Base-by-base conservation (phyloP, 306 rosid genomes). In the Lathyrus oleraceus region DNA sequence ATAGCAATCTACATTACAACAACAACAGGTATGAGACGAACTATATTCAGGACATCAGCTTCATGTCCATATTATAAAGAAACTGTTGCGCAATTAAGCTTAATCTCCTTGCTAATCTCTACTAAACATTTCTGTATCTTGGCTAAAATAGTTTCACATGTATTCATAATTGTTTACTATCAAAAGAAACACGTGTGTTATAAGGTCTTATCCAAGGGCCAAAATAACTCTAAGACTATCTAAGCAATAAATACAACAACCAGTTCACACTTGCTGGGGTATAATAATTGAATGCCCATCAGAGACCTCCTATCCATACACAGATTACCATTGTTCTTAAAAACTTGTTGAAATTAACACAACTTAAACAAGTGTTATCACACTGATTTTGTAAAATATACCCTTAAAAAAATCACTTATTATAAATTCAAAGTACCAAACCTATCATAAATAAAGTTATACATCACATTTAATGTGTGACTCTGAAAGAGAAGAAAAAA, bases 1-100 rank as follows among this genome's bases (percentile, higher is more conserved):
- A 91, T 76, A 45, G 81, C 78, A 80, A 91, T 67, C 99, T 95
- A 88, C 82, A 76, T 36, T 67, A 49, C 56, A 82, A 38, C 64
- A 82, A 38, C 64, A 43, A 10, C 8, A 28, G 74, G 76, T 28
- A 82, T 20, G 20, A 66, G 78, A 71, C 67, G 73, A 32, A 6
- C 8, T 0, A 32, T 6, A 30, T 30, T 5, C 35, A 30, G 35
- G 35, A 35, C 7, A 35, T 35, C 39, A 35, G 10, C 39, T 35
- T 35, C 10, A 35, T 35, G 39, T 7, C 39, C 39, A 1, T 5
- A 35, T 35, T 35, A 35, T 35, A 35, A 35, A 8, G 39, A 35
- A 35, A 35, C 39, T 7, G 10, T 35, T 35, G 10, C 10, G 2
- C 10, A 0, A 35, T 35, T 35, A 35, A 35, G 10, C 39, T 35